A percentile compares a stretch with the other conserved stretches of the same genome.
These are phyloP conservation scores for Chaetomium globosum DNA, from an alignment of 2,329 filamentous ascomycete species.

Conservation along the genomic window DNA sequence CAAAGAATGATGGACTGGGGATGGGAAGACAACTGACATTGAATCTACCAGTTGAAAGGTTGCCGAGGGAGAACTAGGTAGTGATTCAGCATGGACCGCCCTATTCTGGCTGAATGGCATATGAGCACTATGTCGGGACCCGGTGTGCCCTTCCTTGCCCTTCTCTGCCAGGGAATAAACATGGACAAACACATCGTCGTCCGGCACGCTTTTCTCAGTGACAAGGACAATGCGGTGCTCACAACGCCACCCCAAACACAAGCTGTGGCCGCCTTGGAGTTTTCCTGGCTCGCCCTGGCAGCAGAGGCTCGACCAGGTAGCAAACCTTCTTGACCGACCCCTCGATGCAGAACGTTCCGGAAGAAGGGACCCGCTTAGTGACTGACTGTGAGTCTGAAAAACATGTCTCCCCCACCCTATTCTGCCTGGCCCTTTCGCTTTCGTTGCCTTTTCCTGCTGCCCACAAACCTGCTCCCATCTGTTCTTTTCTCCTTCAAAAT, in stretches of 20 bases:
- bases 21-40: too few species aligned
- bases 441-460: not conserved
- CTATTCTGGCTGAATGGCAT: not conserved
- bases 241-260: slow-evolving; percentile 1
- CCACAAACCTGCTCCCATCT: not conserved
- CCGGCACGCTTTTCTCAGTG: not conserved
- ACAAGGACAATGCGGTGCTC: not conserved
- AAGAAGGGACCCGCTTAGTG: slow-evolving; percentile 15
- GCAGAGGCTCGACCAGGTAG: not conserved
- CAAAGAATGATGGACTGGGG: not conserved
- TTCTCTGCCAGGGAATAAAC: not conserved
- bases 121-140: not conserved
- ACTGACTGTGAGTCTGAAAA: not conserved
- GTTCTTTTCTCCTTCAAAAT: slow-evolving; percentile 4
- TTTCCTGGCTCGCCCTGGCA: not conserved
- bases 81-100: slow-evolving; percentile 1
- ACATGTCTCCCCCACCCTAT: not conserved
- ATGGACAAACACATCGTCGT: not conserved
- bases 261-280: not conserved
- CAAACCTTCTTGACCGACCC: not conserved
- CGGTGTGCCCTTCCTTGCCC: not conserved
- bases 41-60: too few species aligned
- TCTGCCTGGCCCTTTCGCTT: slow-evolving; percentile 13
- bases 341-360: slow-evolving; percentile 6
- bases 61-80: not conserved